phyloP scores from a whole-genome alignment of 129 eudicot genomes.

The Smallanthus sonchifolius region DNA sequence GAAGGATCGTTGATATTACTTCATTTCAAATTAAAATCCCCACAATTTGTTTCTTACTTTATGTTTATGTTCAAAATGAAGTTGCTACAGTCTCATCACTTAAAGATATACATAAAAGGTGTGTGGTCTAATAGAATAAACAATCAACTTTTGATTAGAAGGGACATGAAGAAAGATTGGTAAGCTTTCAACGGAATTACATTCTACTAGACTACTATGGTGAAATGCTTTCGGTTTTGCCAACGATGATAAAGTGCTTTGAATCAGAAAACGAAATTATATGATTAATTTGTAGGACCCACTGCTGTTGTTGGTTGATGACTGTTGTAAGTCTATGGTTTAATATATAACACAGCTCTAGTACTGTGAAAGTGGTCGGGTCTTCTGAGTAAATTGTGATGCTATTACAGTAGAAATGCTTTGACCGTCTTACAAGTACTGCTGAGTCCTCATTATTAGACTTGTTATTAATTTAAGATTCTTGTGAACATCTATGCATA shows the following conservation, averaged over 20 bases:
- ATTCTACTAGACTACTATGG: not conserved
- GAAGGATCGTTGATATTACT: not conserved
- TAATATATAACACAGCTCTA: not conserved
- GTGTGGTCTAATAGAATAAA: not conserved
- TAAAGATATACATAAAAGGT: not conserved
- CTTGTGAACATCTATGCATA: not conserved
- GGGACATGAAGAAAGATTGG: not conserved
- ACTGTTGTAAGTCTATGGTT: not conserved
- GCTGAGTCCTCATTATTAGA: conserved; percentile 2
- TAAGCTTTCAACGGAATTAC: not conserved
- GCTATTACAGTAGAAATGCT: not conserved
- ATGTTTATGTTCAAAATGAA: not conserved
- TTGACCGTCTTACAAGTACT: not conserved
- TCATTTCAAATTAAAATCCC: not conserved
- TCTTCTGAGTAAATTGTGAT: not conserved
- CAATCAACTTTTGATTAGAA: not conserved
- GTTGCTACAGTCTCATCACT: not conserved
- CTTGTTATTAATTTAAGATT: not conserved
- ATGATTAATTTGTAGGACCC: not conserved
- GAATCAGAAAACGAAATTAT: not conserved
- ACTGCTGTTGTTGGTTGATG: not conserved
- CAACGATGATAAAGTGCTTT: not conserved
- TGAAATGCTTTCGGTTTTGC: not conserved
- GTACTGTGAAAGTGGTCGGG: not conserved
- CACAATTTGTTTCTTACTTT: not conserved